Evolutionary conservation across 176 grass and related monocot species (phyloP).

Genomic region (Tuctoria greenei): DNA sequence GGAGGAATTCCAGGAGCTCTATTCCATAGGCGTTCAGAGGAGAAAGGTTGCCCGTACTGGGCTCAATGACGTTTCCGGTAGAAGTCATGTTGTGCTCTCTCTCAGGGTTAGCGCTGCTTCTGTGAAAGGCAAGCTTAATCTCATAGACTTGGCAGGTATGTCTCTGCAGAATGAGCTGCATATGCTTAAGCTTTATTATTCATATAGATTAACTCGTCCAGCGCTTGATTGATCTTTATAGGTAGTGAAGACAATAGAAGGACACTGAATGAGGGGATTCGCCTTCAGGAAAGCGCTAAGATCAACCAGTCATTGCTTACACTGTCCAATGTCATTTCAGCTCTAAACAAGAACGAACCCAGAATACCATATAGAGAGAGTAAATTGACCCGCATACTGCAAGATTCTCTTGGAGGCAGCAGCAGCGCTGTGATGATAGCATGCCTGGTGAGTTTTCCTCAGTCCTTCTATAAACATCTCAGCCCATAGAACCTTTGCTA

Average conservation of each 20-base stretch:
- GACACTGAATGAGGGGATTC: constrained; percentile 71
- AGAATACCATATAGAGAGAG: constrained; percentile 84
- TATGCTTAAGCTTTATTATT: constrained; percentile 1
- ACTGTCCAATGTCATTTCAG: constrained; percentile 87
- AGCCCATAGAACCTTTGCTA: not conserved
- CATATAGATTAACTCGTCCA: constrained; percentile 4
- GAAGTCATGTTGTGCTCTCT: constrained; percentile 82
- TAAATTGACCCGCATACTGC: constrained; percentile 87
- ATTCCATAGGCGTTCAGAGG: constrained; percentile 73
- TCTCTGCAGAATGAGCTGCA: constrained; percentile 3
- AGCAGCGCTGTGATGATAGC: constrained; percentile 80
- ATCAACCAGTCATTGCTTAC: constrained; percentile 91
- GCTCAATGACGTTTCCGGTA: constrained; percentile 74
- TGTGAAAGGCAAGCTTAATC: constrained; percentile 83
- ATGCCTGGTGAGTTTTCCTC: constrained; percentile 56
- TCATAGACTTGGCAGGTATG: constrained; percentile 88
- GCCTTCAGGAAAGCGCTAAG: constrained; percentile 86
- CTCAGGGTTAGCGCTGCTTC: constrained; percentile 49
- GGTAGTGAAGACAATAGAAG: constrained; percentile 89
- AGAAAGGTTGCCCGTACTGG: constrained; percentile 75
- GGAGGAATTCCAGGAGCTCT: constrained; percentile 71
- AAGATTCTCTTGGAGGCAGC: constrained; percentile 85
- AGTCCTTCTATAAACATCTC: not conserved
- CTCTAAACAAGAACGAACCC: constrained; percentile 71
- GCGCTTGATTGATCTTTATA: constrained; percentile 37